These are phyloP conservation scores for Pholiota conissans DNA, from an alignment of 768 basidiomycete genomes.

Conservation along the genomic window DNA sequence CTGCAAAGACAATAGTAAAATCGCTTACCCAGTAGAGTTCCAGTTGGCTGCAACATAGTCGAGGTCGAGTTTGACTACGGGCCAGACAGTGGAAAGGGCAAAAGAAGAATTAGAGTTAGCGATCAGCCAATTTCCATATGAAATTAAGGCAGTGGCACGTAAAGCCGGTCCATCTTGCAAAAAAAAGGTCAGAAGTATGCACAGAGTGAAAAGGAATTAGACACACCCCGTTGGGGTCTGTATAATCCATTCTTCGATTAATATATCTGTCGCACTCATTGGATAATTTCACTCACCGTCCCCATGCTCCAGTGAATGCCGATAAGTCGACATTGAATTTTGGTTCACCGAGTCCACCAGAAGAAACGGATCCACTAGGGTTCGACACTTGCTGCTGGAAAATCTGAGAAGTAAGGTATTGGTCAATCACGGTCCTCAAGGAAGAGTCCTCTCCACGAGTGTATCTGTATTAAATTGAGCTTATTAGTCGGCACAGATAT, in stretches of 20 bases:
- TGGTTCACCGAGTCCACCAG: constrained; percentile 76
- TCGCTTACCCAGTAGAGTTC: constrained; percentile 42
- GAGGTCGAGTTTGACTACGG: constrained; percentile 69
- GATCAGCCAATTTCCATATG: constrained; percentile 70
- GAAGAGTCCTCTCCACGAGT: constrained; percentile 50
- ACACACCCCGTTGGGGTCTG: constrained; percentile 61
- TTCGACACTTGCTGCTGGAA: constrained; percentile 66
- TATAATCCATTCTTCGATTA: constrained; percentile 13
- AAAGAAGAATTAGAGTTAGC: constrained; percentile 48
- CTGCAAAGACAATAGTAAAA: background rate
- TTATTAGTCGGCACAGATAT: constrained; percentile 26
- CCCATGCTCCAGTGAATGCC: constrained; percentile 60
- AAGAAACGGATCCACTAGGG: constrained; percentile 63
- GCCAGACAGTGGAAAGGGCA: constrained; percentile 60
- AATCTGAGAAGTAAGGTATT: constrained; percentile 57
- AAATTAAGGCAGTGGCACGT: constrained; percentile 66
- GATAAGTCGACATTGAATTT: constrained; percentile 71
- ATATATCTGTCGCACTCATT: background rate
- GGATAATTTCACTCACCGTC: constrained; percentile 30
- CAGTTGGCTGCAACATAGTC: constrained; percentile 69
- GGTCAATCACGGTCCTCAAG: constrained; percentile 52
- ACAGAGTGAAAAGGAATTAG: background rate
- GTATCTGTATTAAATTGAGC: constrained; percentile 43
- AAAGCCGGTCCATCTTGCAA: constrained; percentile 38
- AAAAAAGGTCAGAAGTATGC: background rate